phyloP scores from a whole-genome alignment of 2,329 filamentous ascomycete species.

The Microsporum ferrugineum region DNA sequence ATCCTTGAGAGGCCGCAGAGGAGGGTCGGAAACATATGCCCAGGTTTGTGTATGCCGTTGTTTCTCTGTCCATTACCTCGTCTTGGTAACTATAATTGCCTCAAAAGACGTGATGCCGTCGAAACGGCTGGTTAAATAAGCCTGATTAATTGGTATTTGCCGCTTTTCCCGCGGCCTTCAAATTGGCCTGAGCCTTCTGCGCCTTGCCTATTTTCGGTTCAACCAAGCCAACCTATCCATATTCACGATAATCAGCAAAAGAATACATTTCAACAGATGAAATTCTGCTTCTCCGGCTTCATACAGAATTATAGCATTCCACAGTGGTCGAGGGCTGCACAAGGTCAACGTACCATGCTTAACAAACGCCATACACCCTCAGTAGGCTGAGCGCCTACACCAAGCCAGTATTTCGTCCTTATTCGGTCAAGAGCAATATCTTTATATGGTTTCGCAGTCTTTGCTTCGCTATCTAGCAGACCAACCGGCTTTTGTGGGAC shows the following conservation, averaged over 20 bases:
- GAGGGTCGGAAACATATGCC: neutral
- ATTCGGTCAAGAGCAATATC: conserved; percentile 76
- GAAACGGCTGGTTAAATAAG: neutral
- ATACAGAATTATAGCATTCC: no score
- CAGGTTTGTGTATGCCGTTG: neutral
- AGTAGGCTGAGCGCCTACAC: conserved; percentile 88
- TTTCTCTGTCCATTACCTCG: neutral
- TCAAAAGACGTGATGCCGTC: neutral
- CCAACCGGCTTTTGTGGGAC: conserved; percentile 43
- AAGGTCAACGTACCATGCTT: conserved; percentile 13
- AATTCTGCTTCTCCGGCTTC: neutral
- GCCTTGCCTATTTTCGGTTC: conserved; percentile 18
- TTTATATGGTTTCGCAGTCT: conserved; percentile 63
- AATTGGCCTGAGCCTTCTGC: neutral
- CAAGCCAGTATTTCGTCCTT: conserved; percentile 88
- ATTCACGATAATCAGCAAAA: conserved; percentile 6
- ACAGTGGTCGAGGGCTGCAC: neutral
- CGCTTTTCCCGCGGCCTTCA: neutral
- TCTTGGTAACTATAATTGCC: neutral
- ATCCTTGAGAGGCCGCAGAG: neutral
- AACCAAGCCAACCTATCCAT: conserved; percentile 25
- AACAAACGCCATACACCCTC: conserved; percentile 81
- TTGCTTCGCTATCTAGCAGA: conserved; percentile 36
- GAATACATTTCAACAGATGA: neutral
- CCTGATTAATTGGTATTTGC: conserved; percentile 5